Base-by-base conservation (phyloP, 108 stramenopile species). In the Cyclotella choctawhatcheeana region DNA sequence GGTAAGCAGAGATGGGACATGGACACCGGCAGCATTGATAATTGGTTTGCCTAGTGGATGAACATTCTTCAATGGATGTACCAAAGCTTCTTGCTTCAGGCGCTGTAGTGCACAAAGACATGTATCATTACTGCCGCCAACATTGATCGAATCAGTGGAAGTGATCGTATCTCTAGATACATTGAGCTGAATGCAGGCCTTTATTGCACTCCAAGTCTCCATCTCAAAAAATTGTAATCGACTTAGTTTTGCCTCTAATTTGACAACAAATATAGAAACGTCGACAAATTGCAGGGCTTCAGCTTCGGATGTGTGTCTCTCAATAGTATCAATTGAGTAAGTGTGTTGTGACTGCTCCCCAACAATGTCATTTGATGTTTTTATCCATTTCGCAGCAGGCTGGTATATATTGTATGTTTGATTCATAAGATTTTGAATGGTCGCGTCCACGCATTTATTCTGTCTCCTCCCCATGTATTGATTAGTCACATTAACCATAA, bases 291-390 rank as follows among this genome's bases (percentile, higher is more conserved):
- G 51, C 30, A 93, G 64, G 24, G 81, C 74, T 32, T 64, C 34
- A 17, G 83, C 25, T 14, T 63, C 44, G 4, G 62, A 55, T 14
- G 84, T 12, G 25, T 76, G 81, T 8, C 65, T 27, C 55, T 88
- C 70, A 24, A 93, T 67, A 27, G 88, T 84, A 44, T 74, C 73
- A 33, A 80, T 73, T 21, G 71, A 75, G 33, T 68, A 81, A n/a
- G 56, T 60, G 21, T 45, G 25, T 22, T 37, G 51, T 51, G 69
- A 76, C 30, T 47, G 18, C 34, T 62, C 63, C 40, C 29, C 33
- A 44, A 54, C 45, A 35, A 75, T 83, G 20, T 65, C 67, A 58
- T 82, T 69, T 22, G 71, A 77, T 53, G 30, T 66, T 17, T 74
- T 30, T 37, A 65, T 71, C 78, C 83, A 66, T 35, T 50, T 59